Percentiles rank a stretch among this genome's conserved stretches.
These are phyloP conservation scores for Trypanosoma cruzi DNA, from an alignment of 208 protist species.

Conservation along the genomic window DNA sequence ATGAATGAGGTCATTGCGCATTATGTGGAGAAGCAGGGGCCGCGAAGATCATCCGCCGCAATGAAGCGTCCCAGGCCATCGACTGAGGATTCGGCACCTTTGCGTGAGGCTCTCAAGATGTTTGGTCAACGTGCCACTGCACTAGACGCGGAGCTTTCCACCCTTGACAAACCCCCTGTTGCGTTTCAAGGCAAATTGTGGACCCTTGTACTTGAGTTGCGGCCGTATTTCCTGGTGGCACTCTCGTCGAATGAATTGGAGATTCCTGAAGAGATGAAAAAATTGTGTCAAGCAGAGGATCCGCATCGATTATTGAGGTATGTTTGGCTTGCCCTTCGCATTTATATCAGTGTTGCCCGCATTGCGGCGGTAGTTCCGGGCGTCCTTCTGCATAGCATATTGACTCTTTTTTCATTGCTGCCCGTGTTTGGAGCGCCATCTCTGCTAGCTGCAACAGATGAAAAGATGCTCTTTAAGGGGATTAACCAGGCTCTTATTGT, in stretches of 20 bases:
- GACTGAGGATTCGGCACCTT: slow-evolving; percentile 13
- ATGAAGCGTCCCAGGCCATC: slow-evolving; percentile 20
- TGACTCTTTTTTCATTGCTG: slow-evolving; percentile 63
- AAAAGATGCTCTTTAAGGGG: not conserved
- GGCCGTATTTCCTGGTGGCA: slow-evolving; percentile 50
- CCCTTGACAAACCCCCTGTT: not conserved
- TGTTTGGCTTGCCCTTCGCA: slow-evolving; percentile 40
- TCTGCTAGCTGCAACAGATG: not conserved
- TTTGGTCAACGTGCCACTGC: slow-evolving; percentile 42
- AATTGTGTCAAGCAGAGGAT: slow-evolving; percentile 29
- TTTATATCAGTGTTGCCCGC: slow-evolving; percentile 60
- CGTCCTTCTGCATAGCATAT: slow-evolving; percentile 46
- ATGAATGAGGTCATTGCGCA: not conserved
- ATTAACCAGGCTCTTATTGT: slow-evolving; percentile 17
- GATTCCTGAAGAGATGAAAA: slow-evolving; percentile 27
- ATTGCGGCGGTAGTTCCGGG: slow-evolving; percentile 45
- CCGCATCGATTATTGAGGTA: slow-evolving; percentile 39
- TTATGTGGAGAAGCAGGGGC: not conserved
- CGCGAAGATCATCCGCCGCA: not conserved
- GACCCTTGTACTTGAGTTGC: slow-evolving; percentile 53
- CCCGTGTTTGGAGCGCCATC: slow-evolving; percentile 31
- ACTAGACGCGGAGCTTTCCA: slow-evolving; percentile 21
- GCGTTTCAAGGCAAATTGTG: slow-evolving; percentile 36
- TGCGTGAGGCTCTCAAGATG: slow-evolving; percentile 34
- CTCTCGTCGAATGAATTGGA: not conserved